Percentiles rank a stretch among this genome's conserved stretches.
Evolutionary conservation across 2,329 filamentous ascomycete genomes (phyloP).

Genomic region (Stenocarpella maydis): DNA sequence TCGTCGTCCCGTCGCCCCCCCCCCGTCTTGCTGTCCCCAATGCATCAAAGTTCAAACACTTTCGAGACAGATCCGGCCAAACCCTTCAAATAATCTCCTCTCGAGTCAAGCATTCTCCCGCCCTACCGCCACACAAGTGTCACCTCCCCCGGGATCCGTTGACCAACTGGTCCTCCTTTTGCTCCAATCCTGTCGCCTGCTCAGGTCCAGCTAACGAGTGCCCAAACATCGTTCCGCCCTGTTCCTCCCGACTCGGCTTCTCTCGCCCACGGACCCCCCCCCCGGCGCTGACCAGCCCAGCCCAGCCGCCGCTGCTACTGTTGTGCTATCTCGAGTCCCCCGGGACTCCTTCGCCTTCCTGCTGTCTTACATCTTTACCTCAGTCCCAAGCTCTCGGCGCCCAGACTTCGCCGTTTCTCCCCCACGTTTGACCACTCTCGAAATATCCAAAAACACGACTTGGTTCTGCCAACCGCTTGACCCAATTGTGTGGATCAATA

Average conservation of each 20-base stretch:
- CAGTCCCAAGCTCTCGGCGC: slow-evolving; percentile 48
- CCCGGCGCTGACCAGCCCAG: slow-evolving; percentile 6
- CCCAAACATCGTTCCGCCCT: slow-evolving; percentile 26
- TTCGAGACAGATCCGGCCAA: slow-evolving; percentile 40
- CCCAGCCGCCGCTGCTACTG: slow-evolving; percentile 10
- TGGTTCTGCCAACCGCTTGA: slow-evolving; percentile 10
- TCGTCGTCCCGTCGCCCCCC: neutral
- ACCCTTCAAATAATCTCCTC: slow-evolving; percentile 26
- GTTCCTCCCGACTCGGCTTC: slow-evolving; percentile 25
- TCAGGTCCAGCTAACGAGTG: slow-evolving; percentile 6
- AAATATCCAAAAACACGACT: slow-evolving; percentile 12
- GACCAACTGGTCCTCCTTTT: slow-evolving; percentile 3
- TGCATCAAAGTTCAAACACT: slow-evolving; percentile 41
- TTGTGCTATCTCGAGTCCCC: slow-evolving; percentile 15
- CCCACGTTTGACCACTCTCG: slow-evolving; percentile 38
- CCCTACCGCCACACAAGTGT: slow-evolving; percentile 24
- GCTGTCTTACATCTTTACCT: slow-evolving; percentile 34
- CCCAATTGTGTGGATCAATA: slow-evolving; percentile 16
- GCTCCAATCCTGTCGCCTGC: slow-evolving; percentile 11
- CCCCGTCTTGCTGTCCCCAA: slow-evolving; percentile 30
- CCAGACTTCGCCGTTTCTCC: slow-evolving; percentile 46
- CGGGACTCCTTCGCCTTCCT: slow-evolving; percentile 23
- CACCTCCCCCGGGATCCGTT: slow-evolving; percentile 10
- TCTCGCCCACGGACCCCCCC: neutral
- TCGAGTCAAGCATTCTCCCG: slow-evolving; percentile 21